These are phyloP conservation scores for Alectoria sarmentosa DNA, from an alignment of 495 filamentous ascomycete species.

Conservation along the genomic window DNA sequence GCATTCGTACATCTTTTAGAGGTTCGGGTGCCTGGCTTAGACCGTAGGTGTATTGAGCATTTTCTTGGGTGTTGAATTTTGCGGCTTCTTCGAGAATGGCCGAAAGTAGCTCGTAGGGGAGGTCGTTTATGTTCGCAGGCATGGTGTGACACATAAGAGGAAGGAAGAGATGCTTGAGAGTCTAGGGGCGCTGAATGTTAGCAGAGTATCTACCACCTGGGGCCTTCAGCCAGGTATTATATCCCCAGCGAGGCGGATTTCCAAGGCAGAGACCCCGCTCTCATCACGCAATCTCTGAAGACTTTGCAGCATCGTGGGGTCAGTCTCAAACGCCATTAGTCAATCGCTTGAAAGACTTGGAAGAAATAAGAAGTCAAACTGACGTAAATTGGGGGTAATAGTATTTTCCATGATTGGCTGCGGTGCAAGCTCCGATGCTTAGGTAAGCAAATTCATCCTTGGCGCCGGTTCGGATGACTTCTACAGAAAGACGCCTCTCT, in stretches of 20 bases:
- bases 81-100: constrained; percentile 43
- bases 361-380: not conserved
- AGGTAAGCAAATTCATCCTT: not conserved
- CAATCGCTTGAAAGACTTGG: not conserved
- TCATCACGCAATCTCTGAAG: not conserved
- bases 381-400: constrained; percentile 24
- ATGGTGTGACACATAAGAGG: not conserved
- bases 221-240: constrained; percentile 14
- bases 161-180: not conserved
- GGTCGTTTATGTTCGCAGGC: constrained; percentile 34
- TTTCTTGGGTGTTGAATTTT: constrained; percentile 37
- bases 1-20: constrained; percentile 33
- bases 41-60: constrained; percentile 43
- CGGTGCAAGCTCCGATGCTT: not conserved
- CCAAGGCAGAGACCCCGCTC: not conserved
- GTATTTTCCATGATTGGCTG: constrained; percentile 15
- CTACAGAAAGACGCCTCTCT: too few species aligned
- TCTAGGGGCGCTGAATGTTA: not conserved
- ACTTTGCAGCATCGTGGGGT: constrained; percentile 17
- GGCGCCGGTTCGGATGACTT: not conserved
- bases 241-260: not conserved
- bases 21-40: constrained; percentile 42
- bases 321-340: not conserved
- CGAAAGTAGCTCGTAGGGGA: constrained; percentile 46
- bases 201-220: not conserved